Conservation (phyloP, 176 grass and related monocot genomes). For the Oryza officinalis region DNA sequence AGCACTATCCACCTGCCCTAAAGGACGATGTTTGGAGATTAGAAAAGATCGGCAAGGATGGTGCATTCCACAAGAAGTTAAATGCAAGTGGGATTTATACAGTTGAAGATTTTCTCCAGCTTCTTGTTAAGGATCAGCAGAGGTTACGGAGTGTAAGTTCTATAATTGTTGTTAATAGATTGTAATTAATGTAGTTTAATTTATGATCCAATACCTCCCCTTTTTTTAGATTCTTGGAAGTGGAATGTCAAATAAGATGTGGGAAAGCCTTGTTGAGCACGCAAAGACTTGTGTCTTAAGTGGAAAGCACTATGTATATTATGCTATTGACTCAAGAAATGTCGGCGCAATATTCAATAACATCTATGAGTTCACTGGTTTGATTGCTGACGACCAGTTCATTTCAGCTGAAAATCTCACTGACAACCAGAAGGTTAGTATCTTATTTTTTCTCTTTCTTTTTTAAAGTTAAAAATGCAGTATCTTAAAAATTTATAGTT, state of each 20-base stretch:
- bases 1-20: conserved; percentile 84
- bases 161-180: conserved; percentile 25
- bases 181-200: conserved; percentile 19
- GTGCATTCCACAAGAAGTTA: conserved; percentile 90
- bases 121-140: conserved; percentile 89
- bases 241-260: conserved; percentile 97
- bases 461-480: conserved; percentile 5
- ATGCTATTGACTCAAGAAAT: conserved; percentile 65
- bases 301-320: conserved; percentile 84
- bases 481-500: conserved; percentile 9
- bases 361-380: conserved; percentile 83
- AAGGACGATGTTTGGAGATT: conserved; percentile 97
- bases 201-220: conserved; percentile 29
- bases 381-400: conserved; percentile 83
- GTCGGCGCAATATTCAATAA: conserved; percentile 88
- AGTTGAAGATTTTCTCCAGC: conserved; percentile 93
- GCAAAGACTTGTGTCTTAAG: conserved; percentile 90
- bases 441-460: background rate
- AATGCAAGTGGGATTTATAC: conserved; percentile 61
- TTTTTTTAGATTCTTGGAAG: conserved; percentile 75
- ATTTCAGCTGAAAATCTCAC: conserved; percentile 77
- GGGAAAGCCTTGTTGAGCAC: conserved; percentile 93
- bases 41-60: conserved; percentile 93
- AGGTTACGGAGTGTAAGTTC: conserved; percentile 68
- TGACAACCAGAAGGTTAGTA: conserved; percentile 77